A percentile compares a stretch with the other conserved stretches of the same genome.
These are phyloP conservation scores for Phytophthora syringae DNA, from an alignment of 352 stramenopile species.

Conservation along the genomic window DNA sequence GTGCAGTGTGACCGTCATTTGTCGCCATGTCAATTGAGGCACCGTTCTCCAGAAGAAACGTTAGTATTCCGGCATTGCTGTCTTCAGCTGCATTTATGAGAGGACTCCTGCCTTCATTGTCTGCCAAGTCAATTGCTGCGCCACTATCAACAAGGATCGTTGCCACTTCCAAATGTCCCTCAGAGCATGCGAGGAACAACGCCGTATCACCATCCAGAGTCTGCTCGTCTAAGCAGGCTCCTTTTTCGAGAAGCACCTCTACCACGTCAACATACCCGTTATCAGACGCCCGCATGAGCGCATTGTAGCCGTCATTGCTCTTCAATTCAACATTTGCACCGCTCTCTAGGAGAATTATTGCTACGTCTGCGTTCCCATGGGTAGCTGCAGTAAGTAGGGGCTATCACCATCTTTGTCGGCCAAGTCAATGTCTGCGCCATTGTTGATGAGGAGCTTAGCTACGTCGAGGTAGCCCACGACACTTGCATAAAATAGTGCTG, in stretches of 20 bases:
- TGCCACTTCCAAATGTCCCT: not conserved
- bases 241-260: not conserved
- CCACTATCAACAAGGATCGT: not conserved
- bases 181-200: not conserved
- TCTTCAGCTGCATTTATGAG: not conserved
- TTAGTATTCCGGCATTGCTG: not conserved
- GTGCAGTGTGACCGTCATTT: not conserved
- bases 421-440: not conserved
- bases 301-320: not conserved
- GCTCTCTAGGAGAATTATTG: not conserved
- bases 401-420: not conserved
- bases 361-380: not conserved
- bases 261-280: not conserved
- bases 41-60: not conserved
- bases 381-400: not conserved
- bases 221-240: slow-evolving; percentile 8
- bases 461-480: not conserved
- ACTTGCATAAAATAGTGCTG: not conserved
- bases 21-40: slow-evolving; percentile 7
- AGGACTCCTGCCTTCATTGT: not conserved
- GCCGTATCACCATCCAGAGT: not conserved
- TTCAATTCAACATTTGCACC: not conserved
- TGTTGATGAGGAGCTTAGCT: not conserved
- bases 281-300: not conserved
- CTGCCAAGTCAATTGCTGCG: not conserved